Base-by-base conservation (phyloP, 2,329 filamentous ascomycete species). In the Fusarium drepaniforme region DNA sequence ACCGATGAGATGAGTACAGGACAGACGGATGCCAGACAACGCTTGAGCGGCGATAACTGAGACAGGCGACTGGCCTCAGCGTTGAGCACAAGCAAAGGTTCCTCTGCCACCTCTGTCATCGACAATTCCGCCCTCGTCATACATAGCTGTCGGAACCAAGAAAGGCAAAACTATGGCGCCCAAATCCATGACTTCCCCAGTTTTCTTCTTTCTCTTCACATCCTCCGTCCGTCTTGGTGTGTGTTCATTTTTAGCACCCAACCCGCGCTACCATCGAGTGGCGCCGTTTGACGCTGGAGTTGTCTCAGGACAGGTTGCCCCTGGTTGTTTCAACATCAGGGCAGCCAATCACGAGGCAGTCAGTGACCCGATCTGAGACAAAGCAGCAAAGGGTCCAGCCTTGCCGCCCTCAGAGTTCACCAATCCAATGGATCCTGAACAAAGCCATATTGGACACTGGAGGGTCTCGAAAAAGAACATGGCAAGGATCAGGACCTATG, bases 281-380 rank as follows among this genome's bases (percentile, higher is more conserved):
- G 64, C 49, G 28, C 28, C 25, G 60, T 56, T 69, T 75, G 65
- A 72, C 74, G 62, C 68, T 69, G 74, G 58, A 37, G 25, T 23
- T 56, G 74, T 76, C 71, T 76, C 74, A 76, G 72, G 74, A 61
- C 53, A 63, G 60, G 75, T 58, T 33, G 25, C 66, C 74, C 72
- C 70, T 74, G 69, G 69, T 51, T 68, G 77, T 79, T 79, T 79
- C 77, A 79, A 70, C 71, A 69, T 79, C 74, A 79, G 78, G 77
- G 59, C 74, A 71, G 63, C 77, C 74, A 78, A 65, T 78, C 64
- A 66, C 33, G n/a, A 56, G 3, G 35, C 49, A 53, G 12, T 23
- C 49, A 25, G 12, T 21, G 40, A 30, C 37, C 38, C 46, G 60
- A 64, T 75, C 77, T 76, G 75, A 78, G 71, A 78, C 77, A 62